These are phyloP conservation scores for Cercospora beticola DNA, from an alignment of 2,329 filamentous ascomycete species.

Conservation along the genomic window DNA sequence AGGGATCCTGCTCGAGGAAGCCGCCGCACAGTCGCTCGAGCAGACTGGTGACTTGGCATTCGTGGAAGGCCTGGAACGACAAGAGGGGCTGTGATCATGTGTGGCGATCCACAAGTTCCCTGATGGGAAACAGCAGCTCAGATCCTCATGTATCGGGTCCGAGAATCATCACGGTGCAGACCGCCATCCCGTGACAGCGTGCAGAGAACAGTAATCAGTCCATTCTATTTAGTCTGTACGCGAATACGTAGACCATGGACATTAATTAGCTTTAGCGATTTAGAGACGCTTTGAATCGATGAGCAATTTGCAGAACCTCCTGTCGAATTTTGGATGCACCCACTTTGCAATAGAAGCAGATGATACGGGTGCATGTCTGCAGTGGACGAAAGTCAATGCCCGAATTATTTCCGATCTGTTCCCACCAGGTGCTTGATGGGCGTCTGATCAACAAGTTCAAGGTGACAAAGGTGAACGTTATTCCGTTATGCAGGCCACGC, in stretches of 20 bases:
- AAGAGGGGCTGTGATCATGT: neutral
- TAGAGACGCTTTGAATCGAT: neutral
- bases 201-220: neutral
- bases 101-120: neutral
- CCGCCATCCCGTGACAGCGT: neutral
- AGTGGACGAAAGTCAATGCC: too few species aligned
- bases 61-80: constrained; percentile 50
- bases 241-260: neutral
- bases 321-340: neutral
- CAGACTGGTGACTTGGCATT: constrained; percentile 69
- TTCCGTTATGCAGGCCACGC: too few species aligned
- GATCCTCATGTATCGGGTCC: neutral
- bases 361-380: too few species aligned
- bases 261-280: neutral
- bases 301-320: neutral
- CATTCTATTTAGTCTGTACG: neutral
- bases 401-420: too few species aligned
- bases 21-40: constrained; percentile 60
- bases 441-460: too few species aligned
- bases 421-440: too few species aligned
- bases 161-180: neutral
- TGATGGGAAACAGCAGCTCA: neutral
- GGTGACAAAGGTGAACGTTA: too few species aligned
- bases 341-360: neutral
- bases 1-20: constrained; percentile 73